Evolutionary conservation across 345 rosid genomes (phyloP).

Genomic region (Gossypium anomalum): DNA sequence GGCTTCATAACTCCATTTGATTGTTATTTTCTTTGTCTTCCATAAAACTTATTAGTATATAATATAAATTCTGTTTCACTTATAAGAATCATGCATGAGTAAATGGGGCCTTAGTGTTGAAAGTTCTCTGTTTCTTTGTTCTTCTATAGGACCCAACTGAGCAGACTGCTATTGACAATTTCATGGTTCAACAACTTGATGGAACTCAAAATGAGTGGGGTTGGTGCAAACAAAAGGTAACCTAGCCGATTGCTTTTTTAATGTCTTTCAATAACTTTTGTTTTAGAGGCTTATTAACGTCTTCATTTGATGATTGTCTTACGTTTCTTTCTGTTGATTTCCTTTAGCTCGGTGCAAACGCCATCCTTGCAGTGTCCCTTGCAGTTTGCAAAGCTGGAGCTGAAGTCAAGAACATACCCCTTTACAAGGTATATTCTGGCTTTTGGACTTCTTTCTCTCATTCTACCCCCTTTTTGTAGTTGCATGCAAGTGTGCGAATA

Average conservation of each 20-base stretch:
- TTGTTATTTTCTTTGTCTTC: too few relatives aligned
- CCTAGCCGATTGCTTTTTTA: not conserved
- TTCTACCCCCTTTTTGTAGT: not conserved
- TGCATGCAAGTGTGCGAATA: not conserved
- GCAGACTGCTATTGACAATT: constrained; percentile 74
- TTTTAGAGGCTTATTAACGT: not conserved
- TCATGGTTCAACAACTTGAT: constrained; percentile 88
- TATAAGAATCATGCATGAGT: not conserved
- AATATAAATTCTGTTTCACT: not conserved
- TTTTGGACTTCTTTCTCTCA: not conserved
- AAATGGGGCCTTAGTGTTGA: constrained; percentile 2
- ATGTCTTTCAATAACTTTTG: not conserved
- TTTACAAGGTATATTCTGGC: constrained; percentile 56
- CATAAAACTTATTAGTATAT: too few relatives aligned
- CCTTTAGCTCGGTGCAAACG: constrained; percentile 84
- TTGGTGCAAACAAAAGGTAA: constrained; percentile 97
- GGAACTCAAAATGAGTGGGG: constrained; percentile 98
- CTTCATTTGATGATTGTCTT: not conserved
- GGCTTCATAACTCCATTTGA: not conserved
- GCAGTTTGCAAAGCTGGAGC: constrained; percentile 94
- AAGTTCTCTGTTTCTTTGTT: not conserved
- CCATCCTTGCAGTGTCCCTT: constrained; percentile 86
- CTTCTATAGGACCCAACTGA: constrained; percentile 70
- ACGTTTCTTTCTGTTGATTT: not conserved
- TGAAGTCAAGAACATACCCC: constrained; percentile 52